Conservation (phyloP, 2,329 filamentous ascomycete genomes). For the Triangularia verruculosa region DNA sequence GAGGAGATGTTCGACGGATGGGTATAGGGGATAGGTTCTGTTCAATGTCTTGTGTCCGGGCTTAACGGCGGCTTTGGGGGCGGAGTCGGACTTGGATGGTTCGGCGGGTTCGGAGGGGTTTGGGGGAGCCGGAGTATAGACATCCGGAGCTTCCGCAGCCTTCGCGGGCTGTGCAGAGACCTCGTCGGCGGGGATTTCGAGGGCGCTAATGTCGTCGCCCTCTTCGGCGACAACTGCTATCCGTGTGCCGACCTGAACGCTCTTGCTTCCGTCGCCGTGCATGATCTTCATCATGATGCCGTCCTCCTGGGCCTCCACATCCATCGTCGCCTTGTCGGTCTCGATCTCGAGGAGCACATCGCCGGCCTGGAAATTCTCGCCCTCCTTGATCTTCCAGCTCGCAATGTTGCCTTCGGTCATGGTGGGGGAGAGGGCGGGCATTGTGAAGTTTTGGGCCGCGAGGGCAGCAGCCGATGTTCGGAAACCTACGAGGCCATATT, state of each 20-base stretch:
- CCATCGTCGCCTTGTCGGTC: conserved; percentile 93
- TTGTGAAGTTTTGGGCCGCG: conserved; percentile 82
- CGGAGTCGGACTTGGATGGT: conserved; percentile 16
- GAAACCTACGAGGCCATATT: conserved; percentile 52
- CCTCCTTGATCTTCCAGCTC: conserved; percentile 82
- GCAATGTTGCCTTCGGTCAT: conserved; percentile 94
- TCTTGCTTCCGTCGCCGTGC: conserved; percentile 69
- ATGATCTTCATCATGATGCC: conserved; percentile 83
- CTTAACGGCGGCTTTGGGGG: conserved; percentile 39
- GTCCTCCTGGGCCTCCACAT: conserved; percentile 89
- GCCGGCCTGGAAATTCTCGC: conserved; percentile 75
- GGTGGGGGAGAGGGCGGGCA: conserved; percentile 87
- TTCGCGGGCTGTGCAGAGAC: conserved; percentile 39
- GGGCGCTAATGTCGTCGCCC: conserved; percentile 71
- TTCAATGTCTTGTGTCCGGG: conserved; percentile 52
- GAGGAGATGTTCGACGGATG: conserved; percentile 80
- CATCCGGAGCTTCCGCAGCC: conserved; percentile 22
- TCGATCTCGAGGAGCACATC: conserved; percentile 90
- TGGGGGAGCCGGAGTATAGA: conserved; percentile 17
- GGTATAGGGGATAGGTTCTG: conserved; percentile 71
- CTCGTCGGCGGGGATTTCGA: conserved; percentile 74
- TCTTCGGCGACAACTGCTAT: conserved; percentile 81
- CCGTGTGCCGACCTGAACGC: conserved; percentile 71
- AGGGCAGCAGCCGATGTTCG: conserved; percentile 59
- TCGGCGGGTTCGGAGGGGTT: conserved; percentile 24